Conservation (phyloP, 2,329 filamentous ascomycete species). For the Ophiostoma novo-ulmi region DNA sequence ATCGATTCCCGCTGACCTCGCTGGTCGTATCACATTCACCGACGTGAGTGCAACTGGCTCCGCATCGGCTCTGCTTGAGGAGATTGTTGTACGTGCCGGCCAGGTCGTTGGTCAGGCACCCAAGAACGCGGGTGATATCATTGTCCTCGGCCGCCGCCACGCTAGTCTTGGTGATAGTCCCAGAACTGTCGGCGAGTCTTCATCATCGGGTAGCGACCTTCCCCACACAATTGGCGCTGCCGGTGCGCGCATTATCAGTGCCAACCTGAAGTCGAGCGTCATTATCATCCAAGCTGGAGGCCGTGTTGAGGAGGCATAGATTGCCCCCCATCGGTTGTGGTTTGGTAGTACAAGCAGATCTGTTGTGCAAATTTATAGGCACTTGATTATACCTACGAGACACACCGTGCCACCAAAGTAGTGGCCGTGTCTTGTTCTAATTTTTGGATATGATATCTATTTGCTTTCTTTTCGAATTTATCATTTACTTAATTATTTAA, state of each 20-base stretch:
- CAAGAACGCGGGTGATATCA: conserved; percentile 64
- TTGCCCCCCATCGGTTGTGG: not conserved
- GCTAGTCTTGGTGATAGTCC: conserved; percentile 30
- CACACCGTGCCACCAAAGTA: too few relatives aligned
- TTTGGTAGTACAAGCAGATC: not conserved
- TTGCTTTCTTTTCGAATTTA: not conserved
- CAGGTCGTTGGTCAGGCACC: conserved; percentile 54
- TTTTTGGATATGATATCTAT: conserved; percentile 5
- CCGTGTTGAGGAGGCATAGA: conserved; percentile 25
- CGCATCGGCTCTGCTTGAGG: conserved; percentile 37
- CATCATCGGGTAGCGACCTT: conserved; percentile 36
- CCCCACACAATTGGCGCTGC: conserved; percentile 54
- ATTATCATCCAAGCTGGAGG: conserved; percentile 61
- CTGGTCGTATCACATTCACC: conserved; percentile 43
- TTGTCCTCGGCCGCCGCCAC: conserved; percentile 59
- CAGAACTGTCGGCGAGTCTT: conserved; percentile 23
- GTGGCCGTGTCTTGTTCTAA: too few relatives aligned
- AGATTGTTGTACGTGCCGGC: conserved; percentile 50
- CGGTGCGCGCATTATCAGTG: conserved; percentile 55
- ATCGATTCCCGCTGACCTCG: conserved; percentile 34
- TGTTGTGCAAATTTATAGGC: not conserved
- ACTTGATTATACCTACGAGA: not conserved
- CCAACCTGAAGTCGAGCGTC: conserved; percentile 59
- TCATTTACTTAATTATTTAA: not conserved
- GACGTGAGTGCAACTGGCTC: conserved; percentile 40